Conservation (phyloP, 2,329 filamentous ascomycete species). For the Colletotrichum lini region DNA sequence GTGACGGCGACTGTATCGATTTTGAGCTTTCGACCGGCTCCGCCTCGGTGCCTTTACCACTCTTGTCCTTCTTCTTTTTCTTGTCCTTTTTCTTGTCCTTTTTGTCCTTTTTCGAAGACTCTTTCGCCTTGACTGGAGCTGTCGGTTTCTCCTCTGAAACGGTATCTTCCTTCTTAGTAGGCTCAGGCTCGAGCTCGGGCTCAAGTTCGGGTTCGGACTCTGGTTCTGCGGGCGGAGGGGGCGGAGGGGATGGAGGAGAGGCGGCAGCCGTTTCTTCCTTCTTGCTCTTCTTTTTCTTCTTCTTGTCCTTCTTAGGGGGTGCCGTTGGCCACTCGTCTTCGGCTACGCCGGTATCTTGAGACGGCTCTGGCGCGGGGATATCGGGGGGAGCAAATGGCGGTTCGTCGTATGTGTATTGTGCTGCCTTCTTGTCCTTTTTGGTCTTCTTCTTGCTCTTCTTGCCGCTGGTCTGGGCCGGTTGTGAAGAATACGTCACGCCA, state of each 20-base stretch:
- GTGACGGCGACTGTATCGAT: constrained; percentile 13
- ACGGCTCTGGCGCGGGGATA: constrained; percentile 16
- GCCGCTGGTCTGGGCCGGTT: constrained; percentile 21
- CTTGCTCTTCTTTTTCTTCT: constrained; percentile 39
- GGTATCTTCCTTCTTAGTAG: constrained; percentile 15
- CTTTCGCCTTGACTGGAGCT: constrained; percentile 26
- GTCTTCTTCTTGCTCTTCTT: constrained; percentile 44
- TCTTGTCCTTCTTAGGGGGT: constrained; percentile 40
- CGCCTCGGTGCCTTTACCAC: constrained; percentile 34
- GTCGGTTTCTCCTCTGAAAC: constrained; percentile 2
- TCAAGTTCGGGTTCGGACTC: constrained; percentile 15
- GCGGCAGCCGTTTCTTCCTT: constrained; percentile 17
- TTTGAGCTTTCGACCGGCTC: constrained; percentile 17
- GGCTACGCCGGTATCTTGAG: constrained; percentile 12
- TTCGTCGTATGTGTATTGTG: constrained; percentile 19
- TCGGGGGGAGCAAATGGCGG: constrained; percentile 5
- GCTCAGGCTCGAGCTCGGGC: constrained; percentile 9
- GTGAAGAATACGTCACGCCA: constrained; percentile 30
- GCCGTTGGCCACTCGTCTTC: constrained; percentile 39
- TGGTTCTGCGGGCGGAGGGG: constrained; percentile 16
- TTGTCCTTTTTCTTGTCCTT: constrained; percentile 40
- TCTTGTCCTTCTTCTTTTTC: constrained; percentile 42
- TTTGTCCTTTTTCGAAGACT: constrained; percentile 37
- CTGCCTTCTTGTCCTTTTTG: constrained; percentile 41
- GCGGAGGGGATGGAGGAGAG: constrained; percentile 10